These are phyloP conservation scores for Rhodotorula toruloides DNA, from an alignment of 768 basidiomycete genomes.

Conservation along the genomic window DNA sequence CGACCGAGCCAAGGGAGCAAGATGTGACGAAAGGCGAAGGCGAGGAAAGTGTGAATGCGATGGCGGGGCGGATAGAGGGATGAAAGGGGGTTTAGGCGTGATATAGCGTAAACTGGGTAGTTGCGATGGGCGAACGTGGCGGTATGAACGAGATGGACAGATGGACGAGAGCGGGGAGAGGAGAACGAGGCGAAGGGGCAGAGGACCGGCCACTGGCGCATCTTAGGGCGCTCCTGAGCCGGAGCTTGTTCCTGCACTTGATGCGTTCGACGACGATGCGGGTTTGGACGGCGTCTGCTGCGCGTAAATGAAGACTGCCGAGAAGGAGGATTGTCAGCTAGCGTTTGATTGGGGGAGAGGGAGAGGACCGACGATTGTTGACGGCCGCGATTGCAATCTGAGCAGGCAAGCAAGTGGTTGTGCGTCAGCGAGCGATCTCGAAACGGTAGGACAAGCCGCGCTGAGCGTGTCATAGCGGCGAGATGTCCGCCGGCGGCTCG, in stretches of 20 bases:
- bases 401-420: too few species aligned
- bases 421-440: too few species aligned
- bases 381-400: slow-evolving; percentile 42
- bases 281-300: neutral
- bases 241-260: neutral
- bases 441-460: too few species aligned
- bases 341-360: slow-evolving; percentile 47
- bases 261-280: neutral
- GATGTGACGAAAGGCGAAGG: neutral
- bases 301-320: too few species aligned
- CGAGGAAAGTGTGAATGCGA: neutral
- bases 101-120: too few species aligned
- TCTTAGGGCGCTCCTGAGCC: neutral
- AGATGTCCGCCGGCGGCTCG: too few species aligned
- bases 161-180: neutral
- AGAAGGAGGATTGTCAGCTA: too few species aligned
- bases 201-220: neutral
- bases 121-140: neutral
- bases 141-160: neutral
- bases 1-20: too few species aligned
- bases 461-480: too few species aligned
- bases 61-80: neutral
- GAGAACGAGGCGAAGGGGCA: neutral
- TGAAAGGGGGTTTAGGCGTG: neutral
- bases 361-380: slow-evolving; percentile 94